Base-by-base conservation (phyloP, 116 monocot genomes). In the Papilionanthe hybrid region DNA sequence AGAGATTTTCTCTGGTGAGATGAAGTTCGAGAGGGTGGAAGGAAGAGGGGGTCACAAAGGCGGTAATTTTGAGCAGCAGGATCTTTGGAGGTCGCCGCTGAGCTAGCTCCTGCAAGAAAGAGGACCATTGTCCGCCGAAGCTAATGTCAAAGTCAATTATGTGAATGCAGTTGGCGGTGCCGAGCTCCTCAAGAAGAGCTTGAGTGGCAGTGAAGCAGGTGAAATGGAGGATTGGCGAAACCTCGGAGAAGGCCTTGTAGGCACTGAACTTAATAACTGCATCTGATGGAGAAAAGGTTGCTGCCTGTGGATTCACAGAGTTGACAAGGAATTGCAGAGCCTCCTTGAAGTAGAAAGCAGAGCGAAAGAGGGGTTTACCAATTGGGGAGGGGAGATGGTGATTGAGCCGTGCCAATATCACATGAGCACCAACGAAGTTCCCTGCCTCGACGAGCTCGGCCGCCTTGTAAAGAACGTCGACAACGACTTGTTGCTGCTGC, bases 351-450 rank as follows among this genome's bases (percentile, higher is more conserved):
- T 84, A 84, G 49, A 79, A 87, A 55, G 87, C 84, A 7, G 87
- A 78, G 65, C 87, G 87, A 29, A 85, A 76, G 72, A 88, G 56
- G 72, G 88, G 88, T 79, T 88, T 81, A 79, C 88, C 88, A 53
- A 77, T 6, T 42, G 82, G 74, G 53, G 82, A 81, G 42, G 88
- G 88, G 60, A 88, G 85, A 72, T 84, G 84, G 32, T 88, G 88
- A 88, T 88, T 88, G 88, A 85, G 88, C 85, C 88, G 88, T 82
- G 88, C 88, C 88, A 88, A 88, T 88, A 88, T 88, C 88, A 60
- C 88, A 53, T 79, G 85, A 53, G 85, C 85, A 68, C 88, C 74
- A 32, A 77, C 41, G 79, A 55, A 55, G 69, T 85, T 82, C 7
- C 88, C 80, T 77, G 82, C 49, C 60, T 88, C 84, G 42, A 82